These are phyloP conservation scores for Baorangia bicolor DNA, from an alignment of 768 basidiomycete species.

Conservation along the genomic window DNA sequence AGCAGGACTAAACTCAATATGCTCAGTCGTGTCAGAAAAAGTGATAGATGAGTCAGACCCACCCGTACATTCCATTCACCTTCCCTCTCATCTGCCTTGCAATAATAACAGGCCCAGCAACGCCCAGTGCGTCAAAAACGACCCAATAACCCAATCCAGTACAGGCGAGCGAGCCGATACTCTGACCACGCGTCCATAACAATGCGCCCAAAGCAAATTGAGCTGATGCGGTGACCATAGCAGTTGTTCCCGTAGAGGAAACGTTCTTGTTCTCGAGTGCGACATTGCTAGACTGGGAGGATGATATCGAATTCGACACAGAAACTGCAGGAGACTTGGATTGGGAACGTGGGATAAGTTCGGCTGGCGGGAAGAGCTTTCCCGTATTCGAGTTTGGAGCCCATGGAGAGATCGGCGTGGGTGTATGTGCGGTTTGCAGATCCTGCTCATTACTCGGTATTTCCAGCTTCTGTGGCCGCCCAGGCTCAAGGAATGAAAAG, in stretches of 20 bases:
- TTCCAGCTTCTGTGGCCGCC: constrained; percentile 19
- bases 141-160: constrained; percentile 96
- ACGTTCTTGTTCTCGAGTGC: constrained; percentile 7
- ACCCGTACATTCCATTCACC: constrained; percentile 56
- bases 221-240: constrained; percentile 25
- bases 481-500: constrained; percentile 92
- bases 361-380: constrained; percentile 3
- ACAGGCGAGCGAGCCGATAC: constrained; percentile 78
- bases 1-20: constrained; percentile 45
- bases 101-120: constrained; percentile 42
- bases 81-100: constrained; percentile 38
- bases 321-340: constrained; percentile 24
- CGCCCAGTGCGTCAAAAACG: constrained; percentile 90
- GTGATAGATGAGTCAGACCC: constrained; percentile 37
- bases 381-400: constrained; percentile 43
- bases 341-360: constrained; percentile 20
- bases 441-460: constrained; percentile 29
- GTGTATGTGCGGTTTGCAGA: constrained; percentile 58
- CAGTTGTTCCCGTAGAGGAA: constrained; percentile 22
- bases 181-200: constrained; percentile 90
- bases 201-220: constrained; percentile 69
- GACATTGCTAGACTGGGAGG: not conserved
- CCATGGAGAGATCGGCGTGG: constrained; percentile 67
- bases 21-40: not conserved
- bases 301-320: constrained; percentile 9